phyloP scores from a whole-genome alignment of 2,329 filamentous ascomycete genomes.

The Hypoxylon sp. region DNA sequence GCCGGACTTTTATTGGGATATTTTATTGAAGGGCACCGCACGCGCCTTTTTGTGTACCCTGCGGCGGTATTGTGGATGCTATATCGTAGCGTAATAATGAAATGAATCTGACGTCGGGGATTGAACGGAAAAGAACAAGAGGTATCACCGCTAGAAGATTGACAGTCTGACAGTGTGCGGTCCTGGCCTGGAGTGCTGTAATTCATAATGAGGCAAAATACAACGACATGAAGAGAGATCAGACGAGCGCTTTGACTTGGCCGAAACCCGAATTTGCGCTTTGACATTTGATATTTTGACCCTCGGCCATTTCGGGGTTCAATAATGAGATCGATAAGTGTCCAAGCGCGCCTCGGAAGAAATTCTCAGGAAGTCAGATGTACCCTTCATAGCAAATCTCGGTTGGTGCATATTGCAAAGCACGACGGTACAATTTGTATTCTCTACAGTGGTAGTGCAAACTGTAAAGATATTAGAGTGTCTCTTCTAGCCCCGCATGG shows the following conservation, averaged over 20 bases:
- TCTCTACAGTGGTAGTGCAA: no score
- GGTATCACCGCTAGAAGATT: conserved; percentile 8
- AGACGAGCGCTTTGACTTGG: conserved; percentile 44
- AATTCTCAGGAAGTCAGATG: conserved; percentile 17
- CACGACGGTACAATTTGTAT: no score
- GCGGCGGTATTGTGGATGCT: conserved; percentile 32
- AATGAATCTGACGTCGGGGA: conserved; percentile 29
- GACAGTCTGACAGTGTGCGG: conserved; percentile 8
- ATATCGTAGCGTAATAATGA: conserved; percentile 32
- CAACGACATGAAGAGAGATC: conserved; percentile 36
- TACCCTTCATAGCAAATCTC: neutral
- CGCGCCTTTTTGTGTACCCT: conserved; percentile 28
- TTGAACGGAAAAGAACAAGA: conserved; percentile 5
- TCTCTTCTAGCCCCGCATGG: conserved; percentile 32
- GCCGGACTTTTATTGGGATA: conserved; percentile 37
- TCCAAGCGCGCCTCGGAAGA: conserved; percentile 42
- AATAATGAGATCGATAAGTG: conserved; percentile 39
- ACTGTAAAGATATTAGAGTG: conserved; percentile 18
- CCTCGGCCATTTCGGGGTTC: conserved; percentile 36
- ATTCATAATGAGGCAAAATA: conserved; percentile 28
- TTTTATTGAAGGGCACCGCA: conserved; percentile 42
- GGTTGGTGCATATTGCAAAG: neutral
- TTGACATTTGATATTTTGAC: conserved; percentile 36
- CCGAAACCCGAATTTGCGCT: conserved; percentile 43
- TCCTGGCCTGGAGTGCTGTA: neutral